Conservation (phyloP, 1,284 basidiomycete genomes). For the Ganoderma sinense region DNA sequence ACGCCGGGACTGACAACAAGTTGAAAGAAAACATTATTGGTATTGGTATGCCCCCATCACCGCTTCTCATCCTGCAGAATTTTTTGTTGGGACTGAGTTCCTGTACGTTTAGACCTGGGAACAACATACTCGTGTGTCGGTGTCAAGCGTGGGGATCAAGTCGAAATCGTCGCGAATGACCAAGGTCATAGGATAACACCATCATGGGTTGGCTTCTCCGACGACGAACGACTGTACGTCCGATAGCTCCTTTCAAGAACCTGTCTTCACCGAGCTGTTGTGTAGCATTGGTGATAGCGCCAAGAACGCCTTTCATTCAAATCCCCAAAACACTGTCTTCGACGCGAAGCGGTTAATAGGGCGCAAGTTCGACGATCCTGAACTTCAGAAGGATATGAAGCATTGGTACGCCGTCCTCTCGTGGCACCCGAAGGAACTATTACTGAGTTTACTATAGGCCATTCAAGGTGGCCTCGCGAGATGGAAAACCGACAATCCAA, state of each 20-base stretch:
- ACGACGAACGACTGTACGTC: constrained; percentile 88
- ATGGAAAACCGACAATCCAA: constrained; percentile 86
- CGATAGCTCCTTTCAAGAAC: neutral
- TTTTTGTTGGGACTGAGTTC: neutral
- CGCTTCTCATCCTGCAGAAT: too few species aligned
- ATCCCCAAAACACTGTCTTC: constrained; percentile 95
- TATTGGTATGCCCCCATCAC: constrained; percentile 73
- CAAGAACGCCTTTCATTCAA: constrained; percentile 82
- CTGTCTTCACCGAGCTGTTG: neutral
- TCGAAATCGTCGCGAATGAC: constrained; percentile 97
- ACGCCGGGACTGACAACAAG: constrained; percentile 51
- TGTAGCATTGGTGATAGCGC: constrained; percentile 78
- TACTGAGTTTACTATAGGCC: constrained; percentile 52
- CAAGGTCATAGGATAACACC: constrained; percentile 98
- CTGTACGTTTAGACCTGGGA: constrained; percentile 66
- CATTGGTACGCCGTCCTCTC: constrained; percentile 65
- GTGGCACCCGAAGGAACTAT: constrained; percentile 13
- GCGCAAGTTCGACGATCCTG: constrained; percentile 82
- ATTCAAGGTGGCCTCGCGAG: constrained; percentile 82
- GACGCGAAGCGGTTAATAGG: constrained; percentile 98
- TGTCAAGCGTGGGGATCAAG: constrained; percentile 90
- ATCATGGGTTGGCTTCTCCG: constrained; percentile 91
- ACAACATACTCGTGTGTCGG: constrained; percentile 88
- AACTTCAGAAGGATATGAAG: constrained; percentile 84
- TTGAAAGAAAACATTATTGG: constrained; percentile 81